Evolutionary conservation across 1,139 yeast genomes (phyloP), one percentile per base, ranked within the genome.

Genomic region (Diutina sp.): DNA sequence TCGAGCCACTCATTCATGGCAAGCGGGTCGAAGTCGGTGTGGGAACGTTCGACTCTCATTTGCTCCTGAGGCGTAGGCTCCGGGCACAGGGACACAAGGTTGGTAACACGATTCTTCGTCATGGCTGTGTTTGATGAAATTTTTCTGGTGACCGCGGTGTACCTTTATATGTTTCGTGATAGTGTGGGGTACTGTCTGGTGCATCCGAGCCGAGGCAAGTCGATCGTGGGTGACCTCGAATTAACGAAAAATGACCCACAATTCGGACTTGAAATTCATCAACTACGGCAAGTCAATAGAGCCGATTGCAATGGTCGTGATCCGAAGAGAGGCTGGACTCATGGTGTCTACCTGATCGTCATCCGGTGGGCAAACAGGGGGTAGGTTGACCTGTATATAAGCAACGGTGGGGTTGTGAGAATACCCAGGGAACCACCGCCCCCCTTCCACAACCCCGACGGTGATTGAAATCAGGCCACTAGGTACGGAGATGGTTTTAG

Each of bases 1-100:
- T 83, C 85, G 58, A 84, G 67, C 66, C 79, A 82, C 32, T 63
- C 60, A 60, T 64, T 64, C 68, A 67, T 64, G 52, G 65, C 64
- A 47, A 58, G 73, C 25, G 77, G 71, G 58, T 78, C 73, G 61
- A 83, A 72, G 58, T 69, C 64, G 29, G 83, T 78, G 54, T 65
- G 63, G 46, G 68, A 69, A 57, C 88, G 77, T 66, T 83, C 87
- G 58, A 70, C 68, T 11, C 69, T 72, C 66, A 78, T 68, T 57
- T 71, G 61, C n/a, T 57, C 57, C 25, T 61, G 63, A 2, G 69
- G 68, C 45, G 59, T 55, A 7, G 69, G 69, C 46, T 62, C 63
- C 1, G 60, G 28, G 21, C 32, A 28, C 44, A 32, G 14, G 56
- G 51, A 45, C 45, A 9, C 56, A 32, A 38, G 46, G 46, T 51